These are phyloP conservation scores for Stagonosporopsis rhizophila DNA, from an alignment of 2,329 filamentous ascomycete genomes.

Conservation along the genomic window DNA sequence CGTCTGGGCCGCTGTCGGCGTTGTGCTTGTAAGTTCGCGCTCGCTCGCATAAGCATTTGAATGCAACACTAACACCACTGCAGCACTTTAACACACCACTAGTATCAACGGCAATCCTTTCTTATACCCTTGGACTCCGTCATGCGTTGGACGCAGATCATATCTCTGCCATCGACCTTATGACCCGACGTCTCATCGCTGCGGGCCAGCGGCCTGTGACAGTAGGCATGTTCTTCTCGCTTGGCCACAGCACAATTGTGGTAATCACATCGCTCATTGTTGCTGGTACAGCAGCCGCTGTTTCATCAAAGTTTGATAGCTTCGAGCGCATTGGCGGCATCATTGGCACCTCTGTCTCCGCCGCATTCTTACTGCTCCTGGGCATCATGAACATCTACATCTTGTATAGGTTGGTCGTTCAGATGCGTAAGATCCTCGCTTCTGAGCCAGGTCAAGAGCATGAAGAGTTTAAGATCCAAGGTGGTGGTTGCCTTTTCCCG, in stretches of 20 bases:
- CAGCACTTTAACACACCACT: constrained; percentile 60
- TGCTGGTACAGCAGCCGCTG: constrained; percentile 84
- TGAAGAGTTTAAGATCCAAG: constrained; percentile 72
- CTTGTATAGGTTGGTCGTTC: constrained; percentile 74
- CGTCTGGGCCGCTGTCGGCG: constrained; percentile 65
- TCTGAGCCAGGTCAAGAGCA: constrained; percentile 56
- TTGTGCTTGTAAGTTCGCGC: constrained; percentile 59
- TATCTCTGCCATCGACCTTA: constrained; percentile 89
- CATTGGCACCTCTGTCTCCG: constrained; percentile 86
- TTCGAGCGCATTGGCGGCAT: constrained; percentile 86
- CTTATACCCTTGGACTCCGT: constrained; percentile 87
- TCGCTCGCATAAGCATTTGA: not conserved
- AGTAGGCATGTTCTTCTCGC: constrained; percentile 91
- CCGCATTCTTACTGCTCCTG: constrained; percentile 80
- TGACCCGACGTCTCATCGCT: constrained; percentile 88
- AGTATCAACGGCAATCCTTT: constrained; percentile 80
- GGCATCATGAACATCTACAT: constrained; percentile 88
- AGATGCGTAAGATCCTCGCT: constrained; percentile 68
- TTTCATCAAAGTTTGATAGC: constrained; percentile 79
- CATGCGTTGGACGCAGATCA: constrained; percentile 99
- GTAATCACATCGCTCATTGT: constrained; percentile 90
- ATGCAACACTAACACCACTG: not conserved
- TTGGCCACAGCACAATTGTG: constrained; percentile 94
- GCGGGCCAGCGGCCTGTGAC: constrained; percentile 85
- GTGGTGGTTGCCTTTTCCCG: constrained; percentile 75